Evolutionary conservation across 1,284 basidiomycete species (phyloP), one percentile per base, ranked within the genome.

Genomic region (Ustilago cynodontis): DNA sequence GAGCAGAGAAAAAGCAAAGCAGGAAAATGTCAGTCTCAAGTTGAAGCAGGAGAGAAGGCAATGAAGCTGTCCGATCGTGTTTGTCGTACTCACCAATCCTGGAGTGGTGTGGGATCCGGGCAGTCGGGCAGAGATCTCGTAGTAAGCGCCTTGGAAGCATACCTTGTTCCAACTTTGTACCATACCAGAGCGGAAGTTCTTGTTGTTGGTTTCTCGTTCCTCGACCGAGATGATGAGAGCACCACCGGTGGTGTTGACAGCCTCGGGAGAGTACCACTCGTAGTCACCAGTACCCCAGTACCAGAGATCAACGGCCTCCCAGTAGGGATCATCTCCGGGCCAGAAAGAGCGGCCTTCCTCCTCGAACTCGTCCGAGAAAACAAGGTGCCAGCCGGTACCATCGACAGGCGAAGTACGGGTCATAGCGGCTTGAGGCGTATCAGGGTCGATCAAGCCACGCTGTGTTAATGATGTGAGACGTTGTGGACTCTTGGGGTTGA

Each of bases 311-410:
- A 88, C 91, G 6, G 92, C 85, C 53, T 83, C 82, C 82, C 82
- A 86, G 60, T 79, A 86, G 0, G 85, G 85, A 56, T 86, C 84
- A 47, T 86, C 84, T 14, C 83, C 83, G 0, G 84, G 84, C 77
- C 77, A 86, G 77, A 90, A 90, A 0, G 87, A 88, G 41, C 89
- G 81, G 5, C 93, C 94, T 41, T 92, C 91, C 7, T 84, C 87
- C 55, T 95, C 91, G 51, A 85, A 85, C 87, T 98, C 95, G 86
- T 98, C 95, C 63, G 70, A 76, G 51, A 86, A 86, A 6, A 94
- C 91, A 22, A 98, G 90, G 29, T 86, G 77, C 62, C 82, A 86
- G 7, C 9, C 50, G 3, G 39, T 35, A 28, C 67, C 64, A 24
- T 76, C 76, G 35, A 61, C 49, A n/a, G 50, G 64, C 14, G 63